Evolutionary conservation across 495 filamentous ascomycete species (phyloP).

Genomic region (Pyrenopolyporus hunteri): DNA sequence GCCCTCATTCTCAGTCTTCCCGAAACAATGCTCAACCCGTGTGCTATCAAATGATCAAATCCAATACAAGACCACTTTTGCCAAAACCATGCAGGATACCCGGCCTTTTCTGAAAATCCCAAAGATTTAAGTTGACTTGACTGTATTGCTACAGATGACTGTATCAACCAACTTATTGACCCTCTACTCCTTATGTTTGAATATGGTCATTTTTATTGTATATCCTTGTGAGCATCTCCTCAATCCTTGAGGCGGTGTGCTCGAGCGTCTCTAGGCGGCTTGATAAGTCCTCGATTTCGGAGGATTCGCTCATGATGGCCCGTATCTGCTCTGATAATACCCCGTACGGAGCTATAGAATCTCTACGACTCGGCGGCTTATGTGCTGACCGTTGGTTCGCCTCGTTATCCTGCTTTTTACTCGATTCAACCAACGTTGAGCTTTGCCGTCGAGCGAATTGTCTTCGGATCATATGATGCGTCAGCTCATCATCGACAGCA

Average conservation of each 20-base stretch:
- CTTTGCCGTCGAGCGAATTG: conserved; percentile 51
- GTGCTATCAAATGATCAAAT: neutral
- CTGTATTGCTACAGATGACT: neutral
- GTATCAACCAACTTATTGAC: neutral
- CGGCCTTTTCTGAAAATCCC: neutral
- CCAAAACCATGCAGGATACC: neutral
- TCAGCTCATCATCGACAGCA: conserved; percentile 59
- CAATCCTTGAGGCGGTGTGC: conserved; percentile 46
- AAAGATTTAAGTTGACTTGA: neutral
- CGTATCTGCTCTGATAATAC: conserved; percentile 47
- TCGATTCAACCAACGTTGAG: conserved; percentile 30
- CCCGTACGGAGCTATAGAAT: conserved; percentile 53
- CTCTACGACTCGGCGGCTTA: conserved; percentile 47
- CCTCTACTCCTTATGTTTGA: conserved; percentile 13
- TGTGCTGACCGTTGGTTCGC: conserved; percentile 6
- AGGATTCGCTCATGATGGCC: conserved; percentile 46
- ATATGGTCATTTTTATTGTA: conserved; percentile 18
- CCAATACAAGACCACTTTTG: neutral
- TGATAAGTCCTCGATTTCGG: conserved; percentile 45
- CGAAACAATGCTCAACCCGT: neutral
- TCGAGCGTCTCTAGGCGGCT: conserved; percentile 48
- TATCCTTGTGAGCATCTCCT: conserved; percentile 44
- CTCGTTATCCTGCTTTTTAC: conserved; percentile 23
- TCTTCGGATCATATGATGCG: conserved; percentile 54
- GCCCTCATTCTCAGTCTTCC: neutral